Evolutionary conservation across 768 basidiomycete species (phyloP).

Genomic region (Macrolepiota dolichaula): DNA sequence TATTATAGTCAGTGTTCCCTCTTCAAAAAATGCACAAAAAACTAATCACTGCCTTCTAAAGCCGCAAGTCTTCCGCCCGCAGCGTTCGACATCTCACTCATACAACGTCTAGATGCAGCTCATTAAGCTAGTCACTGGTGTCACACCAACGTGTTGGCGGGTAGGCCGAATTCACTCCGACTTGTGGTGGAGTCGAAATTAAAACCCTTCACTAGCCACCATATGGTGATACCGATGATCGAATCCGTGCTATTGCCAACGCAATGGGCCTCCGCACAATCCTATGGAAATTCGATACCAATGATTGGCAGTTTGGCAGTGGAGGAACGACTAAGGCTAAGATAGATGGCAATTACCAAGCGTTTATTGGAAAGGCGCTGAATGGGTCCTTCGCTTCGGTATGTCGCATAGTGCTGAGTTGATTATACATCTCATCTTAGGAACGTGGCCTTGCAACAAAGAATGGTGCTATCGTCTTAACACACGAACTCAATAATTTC

Average conservation of each 20-base stretch:
- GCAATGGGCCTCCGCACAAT: slow-evolving; percentile 68
- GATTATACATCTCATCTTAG: neutral
- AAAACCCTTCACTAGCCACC: slow-evolving; percentile 41
- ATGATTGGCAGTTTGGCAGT: slow-evolving; percentile 67
- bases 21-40: neutral
- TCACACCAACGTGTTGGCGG: slow-evolving; percentile 61
- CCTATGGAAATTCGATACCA: slow-evolving; percentile 70
- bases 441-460: slow-evolving; percentile 15
- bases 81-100: neutral
- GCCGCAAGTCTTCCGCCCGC: slow-evolving; percentile 16
- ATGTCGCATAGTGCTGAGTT: slow-evolving; percentile 4
- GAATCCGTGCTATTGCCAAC: slow-evolving; percentile 67
- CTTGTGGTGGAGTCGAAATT: neutral
- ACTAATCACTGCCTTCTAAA: slow-evolving; percentile 1
- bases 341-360: slow-evolving; percentile 52
- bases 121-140: slow-evolving; percentile 51
- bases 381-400: slow-evolving; percentile 40
- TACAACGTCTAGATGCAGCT: slow-evolving; percentile 37
- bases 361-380: slow-evolving; percentile 43
- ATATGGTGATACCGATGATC: slow-evolving; percentile 70
- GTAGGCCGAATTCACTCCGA: slow-evolving; percentile 27
- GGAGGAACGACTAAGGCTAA: slow-evolving; percentile 38
- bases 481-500: slow-evolving; percentile 58
- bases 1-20: slow-evolving; percentile 56
- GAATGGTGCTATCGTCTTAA: slow-evolving; percentile 50